These are phyloP conservation scores for Taxawa tesnikishii DNA, from an alignment of 2,329 filamentous ascomycete species.

Conservation along the genomic window DNA sequence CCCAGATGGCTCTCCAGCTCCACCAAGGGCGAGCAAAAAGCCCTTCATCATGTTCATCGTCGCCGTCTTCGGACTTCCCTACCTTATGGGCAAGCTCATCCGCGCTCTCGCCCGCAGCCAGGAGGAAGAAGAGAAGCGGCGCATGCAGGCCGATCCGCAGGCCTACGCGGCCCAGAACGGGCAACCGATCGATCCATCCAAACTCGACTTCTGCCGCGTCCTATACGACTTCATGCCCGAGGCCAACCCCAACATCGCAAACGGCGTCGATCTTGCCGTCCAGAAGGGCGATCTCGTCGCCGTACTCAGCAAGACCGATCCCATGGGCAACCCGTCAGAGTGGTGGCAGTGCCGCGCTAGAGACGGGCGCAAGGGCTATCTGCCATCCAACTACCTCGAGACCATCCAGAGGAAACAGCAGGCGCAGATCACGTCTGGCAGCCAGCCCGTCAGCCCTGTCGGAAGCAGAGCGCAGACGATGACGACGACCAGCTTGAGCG, in stretches of 20 bases:
- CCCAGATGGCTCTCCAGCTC: conserved; percentile 53
- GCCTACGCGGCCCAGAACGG: conserved; percentile 29
- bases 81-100: conserved; percentile 95
- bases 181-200: conserved; percentile 63
- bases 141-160: conserved; percentile 38
- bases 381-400: conserved; percentile 84
- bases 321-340: conserved; percentile 80
- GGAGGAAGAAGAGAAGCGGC: conserved; percentile 64
- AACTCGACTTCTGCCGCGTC: conserved; percentile 92
- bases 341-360: conserved; percentile 95
- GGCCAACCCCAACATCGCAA: conserved; percentile 32
- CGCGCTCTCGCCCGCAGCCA: conserved; percentile 69
- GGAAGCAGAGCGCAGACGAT: conserved; percentile 43
- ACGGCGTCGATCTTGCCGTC: conserved; percentile 77
- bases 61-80: conserved; percentile 89
- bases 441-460: conserved; percentile 27
- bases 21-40: conserved; percentile 76
- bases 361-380: conserved; percentile 81
- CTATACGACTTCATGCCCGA: conserved; percentile 90
- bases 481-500: conserved; percentile 31
- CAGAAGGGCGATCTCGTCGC: conserved; percentile 94
- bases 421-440: conserved; percentile 30
- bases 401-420: conserved; percentile 48
- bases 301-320: conserved; percentile 83
- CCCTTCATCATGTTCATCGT: conserved; percentile 92